phyloP scores from a whole-genome alignment of 768 basidiomycete genomes.

The Suillus hirtellus region DNA sequence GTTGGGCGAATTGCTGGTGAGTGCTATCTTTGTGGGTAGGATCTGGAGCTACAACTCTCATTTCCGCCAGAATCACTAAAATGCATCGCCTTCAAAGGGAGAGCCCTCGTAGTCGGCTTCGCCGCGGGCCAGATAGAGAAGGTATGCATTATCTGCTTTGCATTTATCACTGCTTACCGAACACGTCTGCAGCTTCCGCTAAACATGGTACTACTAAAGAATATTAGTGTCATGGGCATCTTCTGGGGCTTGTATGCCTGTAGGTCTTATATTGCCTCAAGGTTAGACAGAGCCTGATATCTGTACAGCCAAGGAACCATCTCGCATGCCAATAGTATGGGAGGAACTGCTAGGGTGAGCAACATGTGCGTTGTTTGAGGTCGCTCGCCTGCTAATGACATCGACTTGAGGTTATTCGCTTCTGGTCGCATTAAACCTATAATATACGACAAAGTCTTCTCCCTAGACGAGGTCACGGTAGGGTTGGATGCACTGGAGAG shows the following conservation, averaged over 20 bases:
- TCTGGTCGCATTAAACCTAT: conserved; percentile 68
- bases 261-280: conserved; percentile 35
- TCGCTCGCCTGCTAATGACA: conserved; percentile 6
- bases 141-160: conserved; percentile 7
- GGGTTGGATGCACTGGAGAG: conserved; percentile 77
- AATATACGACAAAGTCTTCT: conserved; percentile 66
- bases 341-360: conserved; percentile 63
- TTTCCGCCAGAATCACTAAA: conserved; percentile 69
- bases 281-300: background rate
- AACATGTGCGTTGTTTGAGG: conserved; percentile 12
- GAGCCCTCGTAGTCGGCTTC: conserved; percentile 88
- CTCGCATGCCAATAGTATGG: conserved; percentile 70
- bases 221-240: conserved; percentile 79
- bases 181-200: conserved; percentile 65
- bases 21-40: conserved; percentile 9
- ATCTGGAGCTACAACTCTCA: background rate
- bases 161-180: background rate
- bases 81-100: conserved; percentile 93
- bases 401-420: conserved; percentile 56
- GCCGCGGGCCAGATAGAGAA: conserved; percentile 27
- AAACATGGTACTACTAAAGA: conserved; percentile 82
- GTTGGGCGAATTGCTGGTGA: conserved; percentile 75
- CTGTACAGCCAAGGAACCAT: conserved; percentile 60
- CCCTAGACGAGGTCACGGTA: conserved; percentile 63
- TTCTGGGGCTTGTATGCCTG: conserved; percentile 84